Percentiles rank a stretch among this genome's conserved stretches.
Evolutionary conservation across 352 stramenopile genomes (phyloP).

Genomic region (Globisporangium mamillatum): DNA sequence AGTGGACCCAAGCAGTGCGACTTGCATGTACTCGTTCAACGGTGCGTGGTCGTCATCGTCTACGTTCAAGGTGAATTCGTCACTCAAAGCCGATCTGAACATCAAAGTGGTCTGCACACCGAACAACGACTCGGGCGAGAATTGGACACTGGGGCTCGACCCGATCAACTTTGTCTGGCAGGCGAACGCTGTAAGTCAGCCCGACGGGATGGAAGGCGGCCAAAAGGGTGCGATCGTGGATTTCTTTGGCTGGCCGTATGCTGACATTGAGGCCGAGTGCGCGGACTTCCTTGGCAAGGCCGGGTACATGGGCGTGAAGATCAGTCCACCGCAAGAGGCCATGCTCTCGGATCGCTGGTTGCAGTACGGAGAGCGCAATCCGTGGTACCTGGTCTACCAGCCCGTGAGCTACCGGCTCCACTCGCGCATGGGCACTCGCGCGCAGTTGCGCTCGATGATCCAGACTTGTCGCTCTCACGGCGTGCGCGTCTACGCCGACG

Average conservation of each 20-base stretch:
- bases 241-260: conserved; percentile 66
- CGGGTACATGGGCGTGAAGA: conserved; percentile 70
- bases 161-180: conserved; percentile 73
- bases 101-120: conserved; percentile 32
- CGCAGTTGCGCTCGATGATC: conserved; percentile 58
- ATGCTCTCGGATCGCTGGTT: conserved; percentile 43
- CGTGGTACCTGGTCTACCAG: conserved; percentile 72
- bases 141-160: conserved; percentile 43
- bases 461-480: conserved; percentile 59
- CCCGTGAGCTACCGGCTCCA: conserved; percentile 62
- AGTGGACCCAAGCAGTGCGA: conserved; percentile 6
- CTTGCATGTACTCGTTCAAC: conserved; percentile 46
- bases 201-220: conserved; percentile 31
- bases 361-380: conserved; percentile 43
- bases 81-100: conserved; percentile 28
- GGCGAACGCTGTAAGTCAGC: conserved; percentile 27
- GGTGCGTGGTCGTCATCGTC: conserved; percentile 20
- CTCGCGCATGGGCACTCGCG: conserved; percentile 49
- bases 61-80: conserved; percentile 21
- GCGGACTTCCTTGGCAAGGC: conserved; percentile 55
- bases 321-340: conserved; percentile 61
- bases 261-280: conserved; percentile 64
- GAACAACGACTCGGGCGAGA: conserved; percentile 3
- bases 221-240: conserved; percentile 68
- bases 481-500: conserved; percentile 59